phyloP scores from a whole-genome alignment of 1,284 basidiomycete species.

The Puccinia coronata region DNA sequence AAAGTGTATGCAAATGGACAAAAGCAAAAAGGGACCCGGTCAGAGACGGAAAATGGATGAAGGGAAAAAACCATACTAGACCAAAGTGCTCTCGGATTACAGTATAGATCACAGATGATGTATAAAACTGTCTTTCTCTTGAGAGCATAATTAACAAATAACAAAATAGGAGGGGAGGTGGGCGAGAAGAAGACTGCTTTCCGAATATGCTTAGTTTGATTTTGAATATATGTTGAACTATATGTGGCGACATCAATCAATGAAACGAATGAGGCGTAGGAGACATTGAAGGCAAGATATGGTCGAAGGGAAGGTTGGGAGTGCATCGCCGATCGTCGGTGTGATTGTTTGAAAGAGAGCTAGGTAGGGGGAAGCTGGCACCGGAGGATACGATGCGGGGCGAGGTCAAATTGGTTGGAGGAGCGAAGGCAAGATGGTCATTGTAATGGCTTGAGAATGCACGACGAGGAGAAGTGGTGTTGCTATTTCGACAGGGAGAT shows the following conservation, averaged over 20 bases:
- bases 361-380: neutral
- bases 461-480: constrained; percentile 16
- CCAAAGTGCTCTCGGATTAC: too few relatives aligned
- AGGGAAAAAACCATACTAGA: too few relatives aligned
- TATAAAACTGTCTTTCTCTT: too few relatives aligned
- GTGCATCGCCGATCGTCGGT: neutral
- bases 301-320: neutral
- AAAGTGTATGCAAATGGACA: too few relatives aligned
- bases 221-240: neutral
- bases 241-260: neutral
- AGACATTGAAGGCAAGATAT: neutral
- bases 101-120: too few relatives aligned
- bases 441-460: constrained; percentile 9
- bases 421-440: neutral
- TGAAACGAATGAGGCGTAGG: neutral
- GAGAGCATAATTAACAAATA: too few relatives aligned
- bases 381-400: neutral
- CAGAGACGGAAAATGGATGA: too few relatives aligned
- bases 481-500: neutral
- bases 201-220: neutral
- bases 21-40: too few relatives aligned
- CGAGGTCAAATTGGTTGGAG: neutral
- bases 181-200: neutral
- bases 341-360: neutral
- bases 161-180: neutral